Conservation (phyloP, 768 basidiomycete genomes). For the Mrakia blollopis region DNA sequence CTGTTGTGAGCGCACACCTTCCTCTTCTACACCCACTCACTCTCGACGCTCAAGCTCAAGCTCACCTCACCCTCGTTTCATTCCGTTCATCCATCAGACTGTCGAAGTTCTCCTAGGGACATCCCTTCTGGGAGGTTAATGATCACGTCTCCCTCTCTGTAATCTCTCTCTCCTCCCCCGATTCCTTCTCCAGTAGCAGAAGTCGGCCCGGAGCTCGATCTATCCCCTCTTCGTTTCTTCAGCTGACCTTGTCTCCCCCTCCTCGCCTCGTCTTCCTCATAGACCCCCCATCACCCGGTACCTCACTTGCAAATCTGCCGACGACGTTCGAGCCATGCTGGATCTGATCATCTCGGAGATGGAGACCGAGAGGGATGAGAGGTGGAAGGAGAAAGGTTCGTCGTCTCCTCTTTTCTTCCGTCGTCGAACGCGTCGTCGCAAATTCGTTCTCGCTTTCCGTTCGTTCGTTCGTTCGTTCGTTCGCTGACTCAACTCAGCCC, state of each 20-base stretch:
- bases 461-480: background rate
- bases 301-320: slow-evolving; percentile 56
- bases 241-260: background rate
- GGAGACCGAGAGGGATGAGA: slow-evolving; percentile 39
- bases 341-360: slow-evolving; percentile 44
- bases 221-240: too few relatives aligned
- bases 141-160: slow-evolving; percentile 48
- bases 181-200: background rate
- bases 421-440: too few relatives aligned
- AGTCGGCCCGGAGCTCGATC: too few relatives aligned
- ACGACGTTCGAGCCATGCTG: slow-evolving; percentile 44
- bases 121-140: slow-evolving; percentile 81
- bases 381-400: slow-evolving; percentile 38
- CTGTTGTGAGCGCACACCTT: slow-evolving; percentile 47
- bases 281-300: slow-evolving; percentile 70
- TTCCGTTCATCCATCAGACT: slow-evolving; percentile 44
- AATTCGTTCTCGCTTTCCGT: too few relatives aligned
- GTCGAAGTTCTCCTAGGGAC: slow-evolving; percentile 84
- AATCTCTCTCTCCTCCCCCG: slow-evolving; percentile 15
- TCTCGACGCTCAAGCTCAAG: background rate
- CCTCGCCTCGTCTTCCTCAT: background rate
- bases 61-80: background rate
- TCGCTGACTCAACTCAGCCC: background rate
- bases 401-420: background rate
- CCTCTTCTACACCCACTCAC: background rate